phyloP scores from a whole-genome alignment of 164 flowering plant genomes.

The Liriodendron chinense region DNA sequence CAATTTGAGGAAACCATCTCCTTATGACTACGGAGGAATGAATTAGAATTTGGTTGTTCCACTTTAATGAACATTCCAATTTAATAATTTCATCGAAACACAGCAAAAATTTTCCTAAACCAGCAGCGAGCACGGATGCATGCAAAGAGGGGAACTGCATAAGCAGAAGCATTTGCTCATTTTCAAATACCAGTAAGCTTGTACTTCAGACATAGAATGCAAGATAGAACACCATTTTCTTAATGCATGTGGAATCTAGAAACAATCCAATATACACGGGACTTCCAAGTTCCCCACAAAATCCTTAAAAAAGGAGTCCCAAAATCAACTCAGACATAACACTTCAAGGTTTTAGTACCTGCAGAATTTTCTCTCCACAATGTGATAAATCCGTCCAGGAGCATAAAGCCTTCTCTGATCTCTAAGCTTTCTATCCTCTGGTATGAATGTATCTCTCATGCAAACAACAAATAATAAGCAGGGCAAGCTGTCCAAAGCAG shows the following conservation, averaged over 20 bases:
- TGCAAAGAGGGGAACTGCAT: not conserved
- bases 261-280: no score
- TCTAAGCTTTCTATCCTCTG: constrained; percentile 77
- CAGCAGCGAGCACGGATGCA: not conserved
- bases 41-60: not conserved
- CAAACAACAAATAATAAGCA: constrained; percentile 78
- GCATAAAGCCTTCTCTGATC: constrained; percentile 95
- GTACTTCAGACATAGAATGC: not conserved
- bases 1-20: not conserved
- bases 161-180: not conserved
- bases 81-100: not conserved
- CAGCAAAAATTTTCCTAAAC: not conserved
- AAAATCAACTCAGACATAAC: not conserved
- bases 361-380: constrained; percentile 94
- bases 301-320: not conserved
- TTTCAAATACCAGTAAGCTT: not conserved
- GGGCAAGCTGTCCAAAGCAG: constrained; percentile 92
- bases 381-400: constrained; percentile 93
- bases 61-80: not conserved
- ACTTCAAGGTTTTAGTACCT: constrained; percentile 40
- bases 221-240: not conserved
- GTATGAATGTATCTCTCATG: constrained; percentile 90
- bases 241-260: not conserved
- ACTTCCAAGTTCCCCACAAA: not conserved
- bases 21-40: not conserved